Evolutionary conservation across 2,329 filamentous ascomycete species (phyloP).

Genomic region (Colletotrichum costaricense): DNA sequence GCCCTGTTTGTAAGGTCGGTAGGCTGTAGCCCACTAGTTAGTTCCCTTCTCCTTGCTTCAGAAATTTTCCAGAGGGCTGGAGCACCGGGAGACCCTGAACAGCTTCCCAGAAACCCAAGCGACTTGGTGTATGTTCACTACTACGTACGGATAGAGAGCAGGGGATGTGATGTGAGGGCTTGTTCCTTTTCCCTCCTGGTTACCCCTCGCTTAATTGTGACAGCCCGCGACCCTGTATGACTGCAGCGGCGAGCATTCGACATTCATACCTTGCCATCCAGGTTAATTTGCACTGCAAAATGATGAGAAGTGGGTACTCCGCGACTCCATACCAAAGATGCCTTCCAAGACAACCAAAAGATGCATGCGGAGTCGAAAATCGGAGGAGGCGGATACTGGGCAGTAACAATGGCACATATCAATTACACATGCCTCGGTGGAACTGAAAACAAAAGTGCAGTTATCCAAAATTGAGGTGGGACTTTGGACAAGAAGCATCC

Average conservation of each 20-base stretch:
- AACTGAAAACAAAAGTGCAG: neutral
- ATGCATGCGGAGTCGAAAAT: slow-evolving; percentile 13
- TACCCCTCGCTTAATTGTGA: slow-evolving; percentile 29
- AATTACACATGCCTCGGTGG: neutral
- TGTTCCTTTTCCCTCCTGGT: slow-evolving; percentile 16
- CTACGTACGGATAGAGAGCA: neutral
- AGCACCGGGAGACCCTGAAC: slow-evolving; percentile 5
- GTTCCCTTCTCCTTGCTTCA: neutral
- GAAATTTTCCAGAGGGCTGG: slow-evolving; percentile 15
- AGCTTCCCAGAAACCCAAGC: neutral
- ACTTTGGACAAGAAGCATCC: neutral
- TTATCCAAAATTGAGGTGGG: neutral
- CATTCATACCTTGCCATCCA: neutral
- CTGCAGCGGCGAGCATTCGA: neutral
- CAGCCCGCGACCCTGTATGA: slow-evolving; percentile 21
- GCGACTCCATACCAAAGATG: slow-evolving; percentile 7
- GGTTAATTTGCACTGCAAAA: slow-evolving; percentile 21
- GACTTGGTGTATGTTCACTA: neutral
- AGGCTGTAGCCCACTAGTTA: neutral
- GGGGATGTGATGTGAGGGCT: neutral
- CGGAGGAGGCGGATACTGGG: slow-evolving; percentile 1
- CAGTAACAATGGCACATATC: neutral
- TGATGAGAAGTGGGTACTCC: slow-evolving; percentile 12
- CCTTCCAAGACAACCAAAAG: neutral
- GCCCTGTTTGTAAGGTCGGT: neutral